Percentiles rank a stretch among this genome's conserved stretches.
Conservation (phyloP, 768 basidiomycete species). For the Boletus speciosus region DNA sequence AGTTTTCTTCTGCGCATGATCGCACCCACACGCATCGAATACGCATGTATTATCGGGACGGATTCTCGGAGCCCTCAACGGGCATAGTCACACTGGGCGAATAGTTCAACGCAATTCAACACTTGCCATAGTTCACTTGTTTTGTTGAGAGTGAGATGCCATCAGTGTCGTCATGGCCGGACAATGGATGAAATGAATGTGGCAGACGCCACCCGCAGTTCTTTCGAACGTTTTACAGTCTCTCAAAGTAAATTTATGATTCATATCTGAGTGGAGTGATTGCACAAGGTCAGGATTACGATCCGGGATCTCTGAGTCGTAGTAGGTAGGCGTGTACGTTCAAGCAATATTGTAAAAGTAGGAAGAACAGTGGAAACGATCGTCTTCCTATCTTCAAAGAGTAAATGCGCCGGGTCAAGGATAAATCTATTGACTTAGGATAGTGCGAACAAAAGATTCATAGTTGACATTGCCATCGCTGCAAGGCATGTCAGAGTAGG, state of each 20-base stretch:
- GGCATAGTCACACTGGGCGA: constrained; percentile 1
- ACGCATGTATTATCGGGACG: background rate
- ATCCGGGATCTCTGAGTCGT: background rate
- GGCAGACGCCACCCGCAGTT: background rate
- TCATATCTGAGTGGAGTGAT: background rate
- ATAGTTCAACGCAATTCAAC: background rate
- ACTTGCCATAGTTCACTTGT: background rate
- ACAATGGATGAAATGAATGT: background rate
- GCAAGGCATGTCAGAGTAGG: constrained; percentile 4
- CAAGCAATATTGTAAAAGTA: background rate
- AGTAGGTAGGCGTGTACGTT: background rate
- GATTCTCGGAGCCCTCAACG: constrained; percentile 10
- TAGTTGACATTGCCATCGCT: constrained; percentile 98
- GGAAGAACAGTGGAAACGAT: background rate
- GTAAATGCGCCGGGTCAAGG: background rate
- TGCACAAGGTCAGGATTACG: background rate
- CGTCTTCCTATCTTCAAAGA: background rate
- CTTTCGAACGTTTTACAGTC: background rate
- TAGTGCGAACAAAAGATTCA: constrained; percentile 93
- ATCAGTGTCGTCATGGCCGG: no score
- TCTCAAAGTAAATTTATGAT: background rate
- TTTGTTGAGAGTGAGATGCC: background rate
- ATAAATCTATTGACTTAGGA: constrained; percentile 70
- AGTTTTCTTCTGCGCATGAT: background rate
- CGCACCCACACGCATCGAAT: background rate